Conservation (phyloP, 306 rosid genomes). For the apple (Malus domestica) region DNA sequence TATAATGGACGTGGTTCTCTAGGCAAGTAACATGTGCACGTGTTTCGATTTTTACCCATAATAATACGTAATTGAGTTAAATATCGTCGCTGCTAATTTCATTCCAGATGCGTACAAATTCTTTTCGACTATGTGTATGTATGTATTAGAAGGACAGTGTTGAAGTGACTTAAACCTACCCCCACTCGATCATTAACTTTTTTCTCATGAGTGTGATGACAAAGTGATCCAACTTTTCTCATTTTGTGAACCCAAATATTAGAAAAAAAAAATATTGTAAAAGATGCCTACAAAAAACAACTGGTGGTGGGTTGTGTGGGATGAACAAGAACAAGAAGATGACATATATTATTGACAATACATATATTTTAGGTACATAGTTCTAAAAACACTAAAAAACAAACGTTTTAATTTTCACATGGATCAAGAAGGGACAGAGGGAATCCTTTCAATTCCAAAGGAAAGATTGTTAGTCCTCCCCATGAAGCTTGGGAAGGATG, state of each 20-base stretch:
- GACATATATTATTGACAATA: conserved; percentile 11
- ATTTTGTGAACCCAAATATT: conserved; percentile 7
- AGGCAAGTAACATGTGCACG: no score
- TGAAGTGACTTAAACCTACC: not conserved
- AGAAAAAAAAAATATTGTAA: not conserved
- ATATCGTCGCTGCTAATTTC: no score
- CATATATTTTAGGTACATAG: conserved; percentile 22
- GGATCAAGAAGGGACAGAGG: conserved; percentile 75
- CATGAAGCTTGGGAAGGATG: conserved; percentile 55
- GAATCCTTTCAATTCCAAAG: conserved; percentile 61
- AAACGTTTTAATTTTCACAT: not conserved
- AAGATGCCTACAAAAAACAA: conserved; percentile 1
- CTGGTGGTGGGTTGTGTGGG: conserved; percentile 1
- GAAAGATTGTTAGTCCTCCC: conserved; percentile 40
- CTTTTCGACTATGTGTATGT: not conserved
- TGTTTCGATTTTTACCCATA: no score
- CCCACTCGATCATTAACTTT: conserved; percentile 13
- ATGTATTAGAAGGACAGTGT: not conserved
- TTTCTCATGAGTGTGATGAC: not conserved
- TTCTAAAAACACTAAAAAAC: conserved; percentile 21
- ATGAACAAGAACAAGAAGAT: not conserved
- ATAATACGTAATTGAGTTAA: no score
- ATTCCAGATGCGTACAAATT: no score
- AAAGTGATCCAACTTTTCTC: conserved; percentile 20
- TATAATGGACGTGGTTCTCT: not conserved